Base-by-base conservation (phyloP, 371 early-diverging fungal species). In the Phascolomyces articulosus region DNA sequence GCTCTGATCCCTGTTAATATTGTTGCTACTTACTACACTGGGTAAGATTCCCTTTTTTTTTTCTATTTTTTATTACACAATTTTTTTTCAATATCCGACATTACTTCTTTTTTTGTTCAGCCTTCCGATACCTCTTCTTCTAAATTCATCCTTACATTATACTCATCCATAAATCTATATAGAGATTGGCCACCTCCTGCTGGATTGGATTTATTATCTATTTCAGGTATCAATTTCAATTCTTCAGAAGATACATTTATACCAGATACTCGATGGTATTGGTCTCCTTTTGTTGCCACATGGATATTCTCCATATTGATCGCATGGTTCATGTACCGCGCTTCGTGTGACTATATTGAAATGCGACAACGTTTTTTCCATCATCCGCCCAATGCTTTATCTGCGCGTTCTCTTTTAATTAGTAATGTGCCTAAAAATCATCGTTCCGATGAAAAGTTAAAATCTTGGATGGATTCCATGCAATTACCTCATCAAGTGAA, bases 361-460 rank as follows among this genome's bases (percentile, higher is more conserved):
- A 80, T 88, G 68, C 81, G 89, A 23, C 85, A 85, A 40, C 73
- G 74, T 18, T 88, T 83, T 66, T 92, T 87, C 67, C 67, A 81
- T 15, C 82, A 87, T 41, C 78, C 80, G 2, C 74, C 78, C 0
- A 91, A 85, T 56, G 85, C 86, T 68, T 73, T 79, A 27, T 73
- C 80, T 40, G 78, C 86, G 54, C 84, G 88, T 47, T 90, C 92
- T 0, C 59, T 95, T 34, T 83, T 94, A 69, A 65, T 94, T 34
- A 89, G 90, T 8, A 81, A 90, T 21, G 67, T 95, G 9, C 93
- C 93, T 0, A 65, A 75, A 2, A 70, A 69, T 9, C 72, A 90
- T 67, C 89, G 86, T 58, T 74, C 73, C 23, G 88, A 91, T 54
- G 66, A 67, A 1, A 75, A 79, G 9, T 68, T 95, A 44, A 71